Percentiles rank a stretch among this genome's conserved stretches.
Conservation (phyloP, 2,329 filamentous ascomycete species). For the Trichoderma brevicompactum region DNA sequence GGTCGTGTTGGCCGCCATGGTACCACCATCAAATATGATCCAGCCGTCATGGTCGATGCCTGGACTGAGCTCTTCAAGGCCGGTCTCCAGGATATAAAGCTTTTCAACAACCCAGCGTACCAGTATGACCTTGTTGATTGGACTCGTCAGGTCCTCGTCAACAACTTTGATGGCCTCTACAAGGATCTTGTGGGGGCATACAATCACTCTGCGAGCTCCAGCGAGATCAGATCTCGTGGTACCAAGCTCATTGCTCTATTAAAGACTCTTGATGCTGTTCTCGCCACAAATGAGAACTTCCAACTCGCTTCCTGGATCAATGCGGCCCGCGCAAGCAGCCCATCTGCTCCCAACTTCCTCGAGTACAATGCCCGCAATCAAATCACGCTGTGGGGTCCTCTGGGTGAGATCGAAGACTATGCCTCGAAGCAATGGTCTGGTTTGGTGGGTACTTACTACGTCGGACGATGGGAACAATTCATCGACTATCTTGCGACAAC, state of each 20-base stretch:
- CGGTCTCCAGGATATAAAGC: conserved; percentile 35
- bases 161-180: conserved; percentile 50
- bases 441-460: conserved; percentile 52
- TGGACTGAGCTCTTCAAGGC: conserved; percentile 48
- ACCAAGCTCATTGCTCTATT: conserved; percentile 43
- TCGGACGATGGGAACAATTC: conserved; percentile 52
- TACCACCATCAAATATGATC: conserved; percentile 50
- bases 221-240: conserved; percentile 36
- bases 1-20: conserved; percentile 48
- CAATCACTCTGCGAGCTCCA: conserved; percentile 29
- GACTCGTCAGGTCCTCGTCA: conserved; percentile 53
- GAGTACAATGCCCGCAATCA: conserved; percentile 55
- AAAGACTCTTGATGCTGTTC: conserved; percentile 46
- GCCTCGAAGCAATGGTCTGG: conserved; percentile 55
- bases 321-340: conserved; percentile 42
- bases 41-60: conserved; percentile 42
- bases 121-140: conserved; percentile 54
- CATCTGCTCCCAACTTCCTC: conserved; percentile 42
- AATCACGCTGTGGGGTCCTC: conserved; percentile 55
- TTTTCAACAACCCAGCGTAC: conserved; percentile 50
- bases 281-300: conserved; percentile 49
- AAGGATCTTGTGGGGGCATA: conserved; percentile 42
- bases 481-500: conserved; percentile 43
- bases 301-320: conserved; percentile 48
- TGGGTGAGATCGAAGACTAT: conserved; percentile 54